phyloP scores from a whole-genome alignment of 1,284 basidiomycete species.

The Sanghuangporus sanghuang region DNA sequence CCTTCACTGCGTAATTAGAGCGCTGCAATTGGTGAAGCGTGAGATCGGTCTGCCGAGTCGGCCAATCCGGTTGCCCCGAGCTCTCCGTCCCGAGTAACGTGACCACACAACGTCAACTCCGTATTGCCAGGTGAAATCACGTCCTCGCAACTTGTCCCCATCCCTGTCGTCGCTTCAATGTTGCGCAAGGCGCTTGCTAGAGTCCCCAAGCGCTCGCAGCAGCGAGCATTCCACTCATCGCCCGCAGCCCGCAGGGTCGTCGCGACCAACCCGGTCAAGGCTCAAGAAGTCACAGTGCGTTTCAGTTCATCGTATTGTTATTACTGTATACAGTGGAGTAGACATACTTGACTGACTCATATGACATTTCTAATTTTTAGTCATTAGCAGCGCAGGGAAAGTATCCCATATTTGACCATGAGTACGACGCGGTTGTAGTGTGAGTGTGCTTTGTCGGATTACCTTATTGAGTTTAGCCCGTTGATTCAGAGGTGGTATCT shows the following conservation, averaged over 20 bases:
- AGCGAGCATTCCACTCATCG: conserved; percentile 60
- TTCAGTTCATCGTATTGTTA: conserved; percentile 8
- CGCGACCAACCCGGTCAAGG: conserved; percentile 74
- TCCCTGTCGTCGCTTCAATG: conserved; percentile 24
- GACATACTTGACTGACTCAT: conserved; percentile 14
- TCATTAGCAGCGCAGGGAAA: conserved; percentile 70
- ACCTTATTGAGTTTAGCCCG: not conserved
- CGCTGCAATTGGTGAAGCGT: not conserved
- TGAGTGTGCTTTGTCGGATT: conserved; percentile 39
- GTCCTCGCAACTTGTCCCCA: not conserved
- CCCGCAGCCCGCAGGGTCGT: conserved; percentile 57
- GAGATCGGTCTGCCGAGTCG: not conserved
- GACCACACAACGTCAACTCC: not conserved
- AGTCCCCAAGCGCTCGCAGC: conserved; percentile 40
- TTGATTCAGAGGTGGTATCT: not conserved
- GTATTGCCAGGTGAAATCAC: not conserved
- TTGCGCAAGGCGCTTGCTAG: conserved; percentile 31
- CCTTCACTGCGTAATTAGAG: not conserved
- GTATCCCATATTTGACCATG: conserved; percentile 97
- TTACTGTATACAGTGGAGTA: not conserved
- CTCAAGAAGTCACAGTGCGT: conserved; percentile 75
- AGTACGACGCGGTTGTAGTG: conserved; percentile 97
- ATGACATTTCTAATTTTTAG: conserved; percentile 30
- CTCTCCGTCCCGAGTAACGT: not conserved
- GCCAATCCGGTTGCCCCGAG: not conserved